A percentile compares a stretch with the other conserved stretches of the same genome.
Evolutionary conservation across 768 basidiomycete genomes (phyloP).

Genomic region (Podaxis sp.): DNA sequence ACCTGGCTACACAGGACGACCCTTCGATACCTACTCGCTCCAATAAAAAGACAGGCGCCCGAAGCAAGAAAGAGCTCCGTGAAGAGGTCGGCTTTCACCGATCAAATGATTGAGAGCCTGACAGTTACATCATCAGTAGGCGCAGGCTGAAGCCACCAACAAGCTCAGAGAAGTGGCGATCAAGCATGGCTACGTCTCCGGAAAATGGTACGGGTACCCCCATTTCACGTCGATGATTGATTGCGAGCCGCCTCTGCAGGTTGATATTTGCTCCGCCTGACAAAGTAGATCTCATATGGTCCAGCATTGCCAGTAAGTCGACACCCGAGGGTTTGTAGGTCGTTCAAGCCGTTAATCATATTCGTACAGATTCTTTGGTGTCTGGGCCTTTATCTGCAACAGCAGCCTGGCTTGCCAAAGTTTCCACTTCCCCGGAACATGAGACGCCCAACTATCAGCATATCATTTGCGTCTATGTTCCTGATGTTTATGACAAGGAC

Average conservation of each 20-base stretch:
- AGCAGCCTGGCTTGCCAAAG: constrained; percentile 57
- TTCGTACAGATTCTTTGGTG: constrained; percentile 54
- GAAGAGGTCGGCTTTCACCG: constrained; percentile 49
- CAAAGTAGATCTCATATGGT: constrained; percentile 66
- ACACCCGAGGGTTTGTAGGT: not conserved
- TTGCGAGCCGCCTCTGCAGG: constrained; percentile 40
- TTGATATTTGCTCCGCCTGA: constrained; percentile 63
- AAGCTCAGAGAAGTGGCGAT: constrained; percentile 61
- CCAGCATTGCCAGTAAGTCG: constrained; percentile 55
- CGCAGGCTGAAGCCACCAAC: constrained; percentile 56
- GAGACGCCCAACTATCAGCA: constrained; percentile 56
- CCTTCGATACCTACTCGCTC: constrained; percentile 62
- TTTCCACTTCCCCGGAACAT: constrained; percentile 57
- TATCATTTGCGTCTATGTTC: constrained; percentile 70
- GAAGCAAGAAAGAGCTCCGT: constrained; percentile 74
- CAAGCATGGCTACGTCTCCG: constrained; percentile 51
- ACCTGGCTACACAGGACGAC: constrained; percentile 48
- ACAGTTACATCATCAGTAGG: constrained; percentile 33
- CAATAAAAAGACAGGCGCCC: constrained; percentile 70
- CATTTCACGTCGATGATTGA: not conserved
- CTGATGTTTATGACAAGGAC: constrained; percentile 67
- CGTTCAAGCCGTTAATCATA: not conserved
- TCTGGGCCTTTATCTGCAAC: constrained; percentile 65
- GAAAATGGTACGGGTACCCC: constrained; percentile 60
- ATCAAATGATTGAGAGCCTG: not conserved